Base-by-base conservation (phyloP, 345 rosid species). In the Eucalyptus marginata region DNA sequence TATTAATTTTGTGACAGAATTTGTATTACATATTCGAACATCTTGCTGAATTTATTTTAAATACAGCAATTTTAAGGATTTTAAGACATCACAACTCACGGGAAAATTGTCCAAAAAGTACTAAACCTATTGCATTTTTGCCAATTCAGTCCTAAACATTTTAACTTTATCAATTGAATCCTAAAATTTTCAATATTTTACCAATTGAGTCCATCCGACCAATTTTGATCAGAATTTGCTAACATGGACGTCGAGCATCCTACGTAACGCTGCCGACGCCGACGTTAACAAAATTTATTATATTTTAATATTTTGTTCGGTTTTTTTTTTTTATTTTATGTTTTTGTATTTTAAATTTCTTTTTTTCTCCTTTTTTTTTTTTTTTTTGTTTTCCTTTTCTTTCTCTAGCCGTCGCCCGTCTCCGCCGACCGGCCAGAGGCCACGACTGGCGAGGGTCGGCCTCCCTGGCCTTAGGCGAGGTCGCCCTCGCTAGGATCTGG, bases 201-300 rank as follows among this genome's bases (percentile, higher is more conserved):
- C 1, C 17, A 49, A 49, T 49, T 13, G 3, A 49, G 3, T 49
- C 51, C 3, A 14, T 49, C 3, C 5, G 0, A 49, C 17, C 3
- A 49, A 49, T 49, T 49, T 49, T 49, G 2, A 4, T 0, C 2
- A 14, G 6, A 49, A 49, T 13, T 49, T 49, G 15, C 2, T 14
- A 3, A 49, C 7, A 7, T 49, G 51, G 17, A 49, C 0, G 1
- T 1, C 3, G 1, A 5, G 7, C 3, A 49, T 14, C 51, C 7
- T 49, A 49, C 2, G 3, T 14, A 14, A 0, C 51, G 5, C 0
- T 49, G 0, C 7, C 3, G 2, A 0, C 0, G 2, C 16, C 13
- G 1, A 49, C 2, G 0, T 49, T 0, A 1, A 49, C 17, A 49
- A 14, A 49, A 49, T 49, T 49, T 5, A 49, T 49, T 49, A 49